A percentile compares a stretch with the other conserved stretches of the same genome.
Conservation (phyloP, 2,329 filamentous ascomycete genomes). For the Verticillium klebahnii region DNA sequence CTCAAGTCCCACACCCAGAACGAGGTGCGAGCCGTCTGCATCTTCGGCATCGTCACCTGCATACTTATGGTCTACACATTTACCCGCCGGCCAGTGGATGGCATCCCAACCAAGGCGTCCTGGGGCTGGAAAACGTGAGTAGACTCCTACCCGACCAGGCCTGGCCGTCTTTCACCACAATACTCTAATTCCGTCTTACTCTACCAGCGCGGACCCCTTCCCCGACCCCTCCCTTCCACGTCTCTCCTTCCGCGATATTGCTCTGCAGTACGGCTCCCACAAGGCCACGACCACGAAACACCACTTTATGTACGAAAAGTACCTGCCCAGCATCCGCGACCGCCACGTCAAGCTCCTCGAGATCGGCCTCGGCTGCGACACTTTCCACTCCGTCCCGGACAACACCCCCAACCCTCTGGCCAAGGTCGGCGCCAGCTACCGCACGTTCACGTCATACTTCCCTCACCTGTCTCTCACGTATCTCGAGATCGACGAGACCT, state of each 20-base stretch:
- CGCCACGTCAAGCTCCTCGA: conserved; percentile 32
- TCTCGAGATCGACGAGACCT: conserved; percentile 32
- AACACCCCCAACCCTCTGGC: conserved; percentile 14
- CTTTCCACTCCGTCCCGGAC: neutral
- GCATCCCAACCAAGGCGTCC: conserved; percentile 1
- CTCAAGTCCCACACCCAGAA: neutral
- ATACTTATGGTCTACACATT: conserved; percentile 2
- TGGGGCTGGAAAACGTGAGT: conserved; percentile 7
- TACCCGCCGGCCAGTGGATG: neutral
- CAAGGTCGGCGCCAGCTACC: conserved; percentile 31
- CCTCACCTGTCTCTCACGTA: conserved; percentile 33
- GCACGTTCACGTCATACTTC: conserved; percentile 35
- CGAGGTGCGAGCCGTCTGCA: conserved; percentile 3
- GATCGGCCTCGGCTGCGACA: conserved; percentile 35
- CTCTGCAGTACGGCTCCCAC: conserved; percentile 29
- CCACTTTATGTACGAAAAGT: conserved; percentile 35
- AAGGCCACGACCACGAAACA: conserved; percentile 34
- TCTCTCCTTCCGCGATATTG: conserved; percentile 26
- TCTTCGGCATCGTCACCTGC: conserved; percentile 1
- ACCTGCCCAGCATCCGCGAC: conserved; percentile 25
- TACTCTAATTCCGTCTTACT: neutral
- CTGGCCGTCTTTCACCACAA: neutral
- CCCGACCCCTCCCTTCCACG: neutral
- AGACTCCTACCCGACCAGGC: neutral
- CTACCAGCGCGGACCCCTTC: neutral